Conservation (phyloP, 2,329 filamentous ascomycete species). For the Neurospora crassa region DNA sequence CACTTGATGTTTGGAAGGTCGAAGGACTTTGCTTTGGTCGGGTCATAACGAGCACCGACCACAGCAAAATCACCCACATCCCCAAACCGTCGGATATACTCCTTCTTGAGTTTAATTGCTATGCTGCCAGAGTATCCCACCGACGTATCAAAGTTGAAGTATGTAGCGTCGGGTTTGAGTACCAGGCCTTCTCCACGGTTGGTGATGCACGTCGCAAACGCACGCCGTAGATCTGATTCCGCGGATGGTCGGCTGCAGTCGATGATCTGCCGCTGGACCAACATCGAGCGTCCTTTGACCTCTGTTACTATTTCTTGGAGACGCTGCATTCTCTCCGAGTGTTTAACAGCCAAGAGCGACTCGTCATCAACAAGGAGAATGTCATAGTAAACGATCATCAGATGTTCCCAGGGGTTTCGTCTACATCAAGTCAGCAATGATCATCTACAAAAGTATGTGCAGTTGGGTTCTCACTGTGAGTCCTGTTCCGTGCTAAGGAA, state of each 20-base stretch:
- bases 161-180: constrained; percentile 70
- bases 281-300: constrained; percentile 51
- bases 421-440: constrained; percentile 25
- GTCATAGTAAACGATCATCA: constrained; percentile 56
- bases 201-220: constrained; percentile 59
- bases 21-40: constrained; percentile 48
- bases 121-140: constrained; percentile 31
- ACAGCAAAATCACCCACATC: constrained; percentile 78
- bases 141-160: constrained; percentile 48
- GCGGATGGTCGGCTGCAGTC: constrained; percentile 50
- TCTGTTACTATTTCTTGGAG: constrained; percentile 45
- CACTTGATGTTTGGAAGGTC: constrained; percentile 49
- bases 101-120: constrained; percentile 81
- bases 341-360: constrained; percentile 39
- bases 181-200: constrained; percentile 68
- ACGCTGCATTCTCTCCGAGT: constrained; percentile 50
- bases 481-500: constrained; percentile 61
- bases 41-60: constrained; percentile 64
- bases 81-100: constrained; percentile 69
- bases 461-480: constrained; percentile 43
- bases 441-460: too few species aligned
- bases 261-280: constrained; percentile 58
- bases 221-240: constrained; percentile 44
- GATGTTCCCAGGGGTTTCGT: constrained; percentile 38
- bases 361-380: constrained; percentile 43